phyloP scores from a whole-genome alignment of 108 stramenopile species.

The Parmales sp. region DNA sequence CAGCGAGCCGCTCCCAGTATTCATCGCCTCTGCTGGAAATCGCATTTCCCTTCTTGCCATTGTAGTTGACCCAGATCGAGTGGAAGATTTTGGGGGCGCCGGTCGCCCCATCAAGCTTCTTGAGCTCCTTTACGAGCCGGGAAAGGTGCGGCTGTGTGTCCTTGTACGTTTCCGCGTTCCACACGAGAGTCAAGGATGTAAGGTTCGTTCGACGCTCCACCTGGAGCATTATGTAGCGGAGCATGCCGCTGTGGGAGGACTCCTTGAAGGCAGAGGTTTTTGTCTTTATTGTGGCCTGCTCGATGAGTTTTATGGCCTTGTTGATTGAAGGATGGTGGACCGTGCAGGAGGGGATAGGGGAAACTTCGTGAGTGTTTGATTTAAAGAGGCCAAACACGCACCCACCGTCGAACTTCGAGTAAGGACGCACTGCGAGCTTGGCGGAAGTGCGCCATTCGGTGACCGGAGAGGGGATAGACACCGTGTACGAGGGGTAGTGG shows the following conservation, averaged over 20 bases:
- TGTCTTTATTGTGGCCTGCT: slow-evolving; percentile 39
- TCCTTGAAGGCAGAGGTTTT: slow-evolving; percentile 59
- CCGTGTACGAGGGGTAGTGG: no score
- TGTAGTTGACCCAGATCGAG: slow-evolving; percentile 76
- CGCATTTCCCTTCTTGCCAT: slow-evolving; percentile 47
- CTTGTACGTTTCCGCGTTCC: slow-evolving; percentile 65
- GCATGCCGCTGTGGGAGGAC: slow-evolving; percentile 39
- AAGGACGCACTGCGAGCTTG: slow-evolving; percentile 59
- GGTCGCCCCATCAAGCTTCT: slow-evolving; percentile 25
- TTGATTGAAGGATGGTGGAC: slow-evolving; percentile 94
- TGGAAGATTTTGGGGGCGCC: slow-evolving; percentile 56
- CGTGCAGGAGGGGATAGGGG: slow-evolving; percentile 69
- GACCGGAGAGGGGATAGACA: slow-evolving; percentile 48
- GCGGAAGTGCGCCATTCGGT: slow-evolving; percentile 67
- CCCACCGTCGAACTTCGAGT: slow-evolving; percentile 38
- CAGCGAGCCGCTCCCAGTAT: slow-evolving; percentile 56
- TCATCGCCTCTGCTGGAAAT: slow-evolving; percentile 51
- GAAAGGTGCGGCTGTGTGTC: slow-evolving; percentile 55
- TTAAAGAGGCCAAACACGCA: slow-evolving; percentile 74
- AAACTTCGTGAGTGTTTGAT: slow-evolving; percentile 65
- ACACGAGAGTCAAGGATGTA: slow-evolving; percentile 74
- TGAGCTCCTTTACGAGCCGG: slow-evolving; percentile 55
- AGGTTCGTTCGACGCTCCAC: slow-evolving; percentile 70
- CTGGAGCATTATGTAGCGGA: slow-evolving; percentile 65
- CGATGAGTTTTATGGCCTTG: slow-evolving; percentile 42